Base-by-base conservation (phyloP, 2,329 filamentous ascomycete genomes). In the Macrophomina tecta region DNA sequence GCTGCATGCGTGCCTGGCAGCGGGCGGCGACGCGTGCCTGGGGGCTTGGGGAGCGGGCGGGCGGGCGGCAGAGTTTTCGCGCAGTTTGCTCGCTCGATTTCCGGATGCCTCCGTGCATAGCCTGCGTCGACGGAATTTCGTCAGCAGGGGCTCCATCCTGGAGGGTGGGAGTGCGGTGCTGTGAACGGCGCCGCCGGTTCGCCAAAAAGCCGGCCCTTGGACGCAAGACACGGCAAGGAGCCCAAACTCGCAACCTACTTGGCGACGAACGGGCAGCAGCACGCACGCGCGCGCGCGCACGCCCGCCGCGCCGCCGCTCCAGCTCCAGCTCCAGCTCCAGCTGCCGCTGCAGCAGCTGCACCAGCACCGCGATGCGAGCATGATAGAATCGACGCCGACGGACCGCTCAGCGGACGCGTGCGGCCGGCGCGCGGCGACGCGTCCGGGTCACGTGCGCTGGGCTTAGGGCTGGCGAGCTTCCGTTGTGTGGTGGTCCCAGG, bases 1-100 rank as follows among this genome's bases (percentile, higher is more conserved):
- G 62, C 51, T 55, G 62, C 51, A 65, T 53, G 52, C 62, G 62
- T 52, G 49, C 62, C 51, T 55, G 51, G 63, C 42, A 38, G 63
- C 36, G 36, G 36, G 36, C 36, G 63, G 42, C 23, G 23, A 23
- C 23, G 23, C 42, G 42, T 53, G n/a, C 58, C 58, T 49, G 58
- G 58, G 16, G 40, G 12, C 7, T 40, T 16, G 42, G 8, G 38
- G 38, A 12, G 23, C 6, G 38, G 40, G n/a, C 11, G 5, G 23
- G 56, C 18, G 40, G 40, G 40, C 28, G 58, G 58, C 56, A 61
- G 56, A 42, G 16, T 61, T 48, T 46, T 60, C 55, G 40, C 12
- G 2, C 28, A 32, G 38, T 28, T 64, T 36, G 45, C 45, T 32
- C 45, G 62, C 46, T 46, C 40, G 62, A 53, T 55, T 55, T 46